These are phyloP conservation scores for Chalaropsis ovoidea DNA, from an alignment of 2,329 filamentous ascomycete genomes.

Conservation along the genomic window DNA sequence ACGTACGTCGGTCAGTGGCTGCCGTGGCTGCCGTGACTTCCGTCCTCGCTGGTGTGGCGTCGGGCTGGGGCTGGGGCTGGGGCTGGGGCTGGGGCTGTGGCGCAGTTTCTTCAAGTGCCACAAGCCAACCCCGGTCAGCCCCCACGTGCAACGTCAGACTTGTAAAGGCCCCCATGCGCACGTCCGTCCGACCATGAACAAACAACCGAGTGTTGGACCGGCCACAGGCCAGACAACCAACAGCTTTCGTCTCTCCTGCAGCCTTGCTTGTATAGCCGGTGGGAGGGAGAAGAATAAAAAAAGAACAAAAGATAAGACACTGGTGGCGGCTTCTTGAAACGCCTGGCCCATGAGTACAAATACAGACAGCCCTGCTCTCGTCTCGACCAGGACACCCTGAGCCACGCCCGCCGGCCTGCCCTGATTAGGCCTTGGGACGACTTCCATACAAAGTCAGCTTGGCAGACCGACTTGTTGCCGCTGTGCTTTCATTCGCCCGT, in stretches of 20 bases:
- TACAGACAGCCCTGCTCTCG: too few relatives aligned
- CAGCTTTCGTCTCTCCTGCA: neutral
- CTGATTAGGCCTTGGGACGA: neutral
- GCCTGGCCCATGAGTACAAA: too few relatives aligned
- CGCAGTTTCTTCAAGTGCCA: neutral
- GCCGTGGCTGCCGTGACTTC: neutral
- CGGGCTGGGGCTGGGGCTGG: neutral
- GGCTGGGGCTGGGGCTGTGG: too few relatives aligned
- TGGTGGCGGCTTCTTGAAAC: too few relatives aligned
- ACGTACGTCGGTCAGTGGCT: neutral
- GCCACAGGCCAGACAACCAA: neutral
- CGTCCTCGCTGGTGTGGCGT: neutral
- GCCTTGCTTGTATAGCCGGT: neutral
- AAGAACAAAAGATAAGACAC: too few relatives aligned
- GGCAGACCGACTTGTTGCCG: neutral
- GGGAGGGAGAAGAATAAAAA: neutral
- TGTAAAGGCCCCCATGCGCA: neutral
- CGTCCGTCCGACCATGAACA: neutral
- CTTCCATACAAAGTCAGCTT: neutral
- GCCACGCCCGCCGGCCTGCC: neutral
- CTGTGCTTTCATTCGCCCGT: neutral
- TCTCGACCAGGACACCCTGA: neutral
- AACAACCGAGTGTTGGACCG: neutral
- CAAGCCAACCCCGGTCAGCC: neutral
- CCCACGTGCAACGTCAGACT: neutral